Percentiles rank a stretch among this genome's conserved stretches.
Evolutionary conservation across 768 basidiomycete genomes (phyloP).

Genomic region (Melanogaster broomeanus): DNA sequence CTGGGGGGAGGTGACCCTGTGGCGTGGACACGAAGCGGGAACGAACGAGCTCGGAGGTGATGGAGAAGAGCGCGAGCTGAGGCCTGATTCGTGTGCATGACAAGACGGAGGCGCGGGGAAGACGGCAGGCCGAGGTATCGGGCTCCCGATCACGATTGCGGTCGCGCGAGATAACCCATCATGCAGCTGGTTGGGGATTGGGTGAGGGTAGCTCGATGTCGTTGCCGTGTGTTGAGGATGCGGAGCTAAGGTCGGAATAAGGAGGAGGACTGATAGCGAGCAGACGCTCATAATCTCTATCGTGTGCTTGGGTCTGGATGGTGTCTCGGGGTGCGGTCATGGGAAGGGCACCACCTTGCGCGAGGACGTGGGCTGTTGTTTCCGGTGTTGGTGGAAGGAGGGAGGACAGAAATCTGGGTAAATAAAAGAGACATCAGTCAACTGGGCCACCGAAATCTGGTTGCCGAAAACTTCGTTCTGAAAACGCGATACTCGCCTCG

Average conservation of each 20-base stretch:
- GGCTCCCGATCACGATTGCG: constrained; percentile 19
- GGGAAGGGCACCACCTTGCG: constrained; percentile 54
- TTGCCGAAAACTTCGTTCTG: too few species aligned
- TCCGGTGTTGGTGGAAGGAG: constrained; percentile 76
- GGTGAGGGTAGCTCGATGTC: not conserved
- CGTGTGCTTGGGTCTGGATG: not conserved
- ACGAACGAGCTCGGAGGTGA: constrained; percentile 15
- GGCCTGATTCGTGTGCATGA: constrained; percentile 13
- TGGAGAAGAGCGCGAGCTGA: constrained; percentile 29
- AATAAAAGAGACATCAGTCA: not conserved
- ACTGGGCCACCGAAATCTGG: too few species aligned
- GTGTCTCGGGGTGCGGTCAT: not conserved
- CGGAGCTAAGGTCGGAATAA: not conserved
- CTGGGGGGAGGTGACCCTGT: not conserved
- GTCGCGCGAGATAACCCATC: constrained; percentile 12
- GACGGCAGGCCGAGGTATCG: constrained; percentile 1
- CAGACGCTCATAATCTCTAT: not conserved
- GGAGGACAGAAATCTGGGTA: constrained; percentile 60
- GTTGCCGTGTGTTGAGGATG: not conserved
- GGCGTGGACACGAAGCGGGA: constrained; percentile 24
- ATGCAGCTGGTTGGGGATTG: not conserved
- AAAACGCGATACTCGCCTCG: constrained; percentile 13
- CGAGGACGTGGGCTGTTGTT: constrained; percentile 66
- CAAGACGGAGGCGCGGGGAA: constrained; percentile 27
- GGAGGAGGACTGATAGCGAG: not conserved